These are phyloP conservation scores for Coemansia sp. DNA, from an alignment of 192 early-diverging fungal species.

Conservation along the genomic window DNA sequence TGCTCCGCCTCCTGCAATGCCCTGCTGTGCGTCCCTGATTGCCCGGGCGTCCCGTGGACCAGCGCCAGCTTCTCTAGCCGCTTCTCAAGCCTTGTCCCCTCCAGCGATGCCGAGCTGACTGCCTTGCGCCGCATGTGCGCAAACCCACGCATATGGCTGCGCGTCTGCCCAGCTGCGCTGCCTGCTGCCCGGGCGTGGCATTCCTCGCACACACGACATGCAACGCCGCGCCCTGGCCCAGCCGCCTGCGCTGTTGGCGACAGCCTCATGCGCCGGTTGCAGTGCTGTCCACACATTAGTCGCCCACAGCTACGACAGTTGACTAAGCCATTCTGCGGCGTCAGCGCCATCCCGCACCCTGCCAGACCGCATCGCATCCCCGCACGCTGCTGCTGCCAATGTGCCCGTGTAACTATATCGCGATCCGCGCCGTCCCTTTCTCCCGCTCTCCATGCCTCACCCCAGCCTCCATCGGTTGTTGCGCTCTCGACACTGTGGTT, in stretches of 20 bases:
- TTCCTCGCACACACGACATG: conserved; percentile 60
- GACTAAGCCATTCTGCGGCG: not conserved
- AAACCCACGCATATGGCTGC: conserved; percentile 57
- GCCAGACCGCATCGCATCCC: conserved; percentile 27
- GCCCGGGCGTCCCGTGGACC: conserved; percentile 13
- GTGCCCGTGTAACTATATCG: conserved; percentile 23
- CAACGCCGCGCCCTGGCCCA: conserved; percentile 43
- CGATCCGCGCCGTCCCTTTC: conserved; percentile 28
- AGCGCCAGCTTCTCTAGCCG: conserved; percentile 65
- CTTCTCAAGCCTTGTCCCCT: conserved; percentile 71
- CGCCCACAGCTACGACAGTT: conserved; percentile 59
- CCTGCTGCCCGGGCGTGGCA: conserved; percentile 55
- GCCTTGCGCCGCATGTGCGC: conserved; percentile 53
- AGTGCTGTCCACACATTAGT: conserved; percentile 63
- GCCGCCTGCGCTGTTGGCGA: conserved; percentile 63
- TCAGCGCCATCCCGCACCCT: conserved; percentile 17
- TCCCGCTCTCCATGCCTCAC: conserved; percentile 8
- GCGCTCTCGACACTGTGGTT: not conserved
- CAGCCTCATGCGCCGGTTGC: conserved; percentile 58
- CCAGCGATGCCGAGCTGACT: conserved; percentile 61
- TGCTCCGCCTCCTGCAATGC: conserved; percentile 39
- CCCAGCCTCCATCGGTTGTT: not conserved
- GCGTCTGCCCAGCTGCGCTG: conserved; percentile 50
- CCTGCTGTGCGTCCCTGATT: conserved; percentile 1
- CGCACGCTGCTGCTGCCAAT: conserved; percentile 28